Evolutionary conservation across 176 grass and related monocot species (phyloP).

Genomic region (Tillandsia leiboldiana): DNA sequence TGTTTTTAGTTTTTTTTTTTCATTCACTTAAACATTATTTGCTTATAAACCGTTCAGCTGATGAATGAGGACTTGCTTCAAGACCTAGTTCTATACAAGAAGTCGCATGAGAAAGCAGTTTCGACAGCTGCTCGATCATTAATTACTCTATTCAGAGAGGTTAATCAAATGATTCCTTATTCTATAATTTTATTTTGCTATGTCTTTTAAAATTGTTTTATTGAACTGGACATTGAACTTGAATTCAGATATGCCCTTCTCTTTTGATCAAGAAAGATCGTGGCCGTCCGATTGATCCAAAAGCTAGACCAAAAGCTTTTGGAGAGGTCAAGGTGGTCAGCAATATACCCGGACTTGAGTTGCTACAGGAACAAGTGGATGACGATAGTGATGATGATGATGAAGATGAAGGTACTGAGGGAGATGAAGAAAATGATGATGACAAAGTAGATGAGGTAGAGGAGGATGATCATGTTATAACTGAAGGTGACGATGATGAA

Average conservation of each 20-base stretch:
- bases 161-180: slow-evolving; percentile 11
- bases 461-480: slow-evolving; percentile 5
- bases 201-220: slow-evolving; percentile 10
- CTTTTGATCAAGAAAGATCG: slow-evolving; percentile 92
- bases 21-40: slow-evolving; percentile 3
- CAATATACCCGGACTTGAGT: slow-evolving; percentile 62
- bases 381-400: slow-evolving; percentile 10
- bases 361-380: slow-evolving; percentile 40
- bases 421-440: slow-evolving; percentile 26
- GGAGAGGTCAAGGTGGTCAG: slow-evolving; percentile 60
- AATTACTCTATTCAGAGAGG: slow-evolving; percentile 88
- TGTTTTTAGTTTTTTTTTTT: not conserved
- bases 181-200: slow-evolving; percentile 7
- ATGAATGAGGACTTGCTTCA: slow-evolving; percentile 98
- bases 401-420: slow-evolving; percentile 31
- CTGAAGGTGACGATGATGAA: slow-evolving; percentile 28
- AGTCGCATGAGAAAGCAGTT: slow-evolving; percentile 92
- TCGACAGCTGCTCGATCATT: slow-evolving; percentile 89
- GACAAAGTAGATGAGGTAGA: slow-evolving; percentile 22
- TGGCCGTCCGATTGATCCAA: slow-evolving; percentile 73
- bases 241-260: slow-evolving; percentile 82
- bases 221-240: slow-evolving; percentile 28
- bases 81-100: slow-evolving; percentile 97
- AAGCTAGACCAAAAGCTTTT: slow-evolving; percentile 76
- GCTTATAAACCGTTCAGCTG: slow-evolving; percentile 30